Conservation (phyloP, 805 yeast genomes). For the Yarrowia sp. region DNA sequence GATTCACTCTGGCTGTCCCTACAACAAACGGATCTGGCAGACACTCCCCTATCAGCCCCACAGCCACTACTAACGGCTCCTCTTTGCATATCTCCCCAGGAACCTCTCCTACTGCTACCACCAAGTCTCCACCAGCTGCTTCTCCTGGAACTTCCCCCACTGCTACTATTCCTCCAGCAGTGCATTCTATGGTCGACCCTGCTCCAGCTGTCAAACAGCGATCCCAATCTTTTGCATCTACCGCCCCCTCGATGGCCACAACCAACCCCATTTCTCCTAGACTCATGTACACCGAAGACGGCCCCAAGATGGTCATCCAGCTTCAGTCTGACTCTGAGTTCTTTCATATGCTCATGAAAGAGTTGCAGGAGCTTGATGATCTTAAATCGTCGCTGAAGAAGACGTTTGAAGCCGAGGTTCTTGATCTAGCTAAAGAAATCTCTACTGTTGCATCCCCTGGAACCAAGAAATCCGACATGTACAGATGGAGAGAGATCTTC, state of each 20-base stretch:
- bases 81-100: slow-evolving; percentile 26
- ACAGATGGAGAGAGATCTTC: slow-evolving; percentile 74
- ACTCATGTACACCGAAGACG: slow-evolving; percentile 38
- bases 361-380: slow-evolving; percentile 58
- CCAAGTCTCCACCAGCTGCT: background rate
- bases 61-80: background rate
- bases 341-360: slow-evolving; percentile 63
- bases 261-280: slow-evolving; percentile 26
- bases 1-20: slow-evolving; percentile 14
- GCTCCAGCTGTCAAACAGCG: background rate
- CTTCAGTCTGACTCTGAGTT: slow-evolving; percentile 65
- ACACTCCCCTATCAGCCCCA: background rate
- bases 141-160: slow-evolving; percentile 23
- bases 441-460: slow-evolving; percentile 54
- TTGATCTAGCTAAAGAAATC: slow-evolving; percentile 53
- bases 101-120: slow-evolving; percentile 13
- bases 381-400: slow-evolving; percentile 55
- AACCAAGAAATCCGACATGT: slow-evolving; percentile 60
- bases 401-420: slow-evolving; percentile 55
- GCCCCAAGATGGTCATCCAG: slow-evolving; percentile 50
- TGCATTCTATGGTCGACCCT: slow-evolving; percentile 1
- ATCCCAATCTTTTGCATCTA: slow-evolving; percentile 24
- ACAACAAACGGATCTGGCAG: background rate
- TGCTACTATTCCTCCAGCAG: background rate
- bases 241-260: slow-evolving; percentile 5